These are phyloP conservation scores for Aspergillus homomorphus DNA, from an alignment of 495 filamentous ascomycete species.

Conservation along the genomic window DNA sequence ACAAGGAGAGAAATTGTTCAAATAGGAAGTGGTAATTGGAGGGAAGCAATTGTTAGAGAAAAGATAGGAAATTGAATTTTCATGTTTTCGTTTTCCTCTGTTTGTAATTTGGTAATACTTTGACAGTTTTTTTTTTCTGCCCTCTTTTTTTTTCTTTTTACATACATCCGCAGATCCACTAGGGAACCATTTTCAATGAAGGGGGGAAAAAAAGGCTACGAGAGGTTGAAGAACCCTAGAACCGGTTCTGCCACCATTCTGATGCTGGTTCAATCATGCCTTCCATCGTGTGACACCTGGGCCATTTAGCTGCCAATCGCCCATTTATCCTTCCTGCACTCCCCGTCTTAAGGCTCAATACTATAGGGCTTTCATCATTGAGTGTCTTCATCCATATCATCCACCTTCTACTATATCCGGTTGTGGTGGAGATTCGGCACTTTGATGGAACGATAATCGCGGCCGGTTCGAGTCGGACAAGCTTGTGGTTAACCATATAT, in stretches of 20 bases:
- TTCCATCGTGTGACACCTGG: neutral
- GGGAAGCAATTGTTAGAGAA: conserved; percentile 13
- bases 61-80: conserved; percentile 20
- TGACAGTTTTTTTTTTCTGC: conserved; percentile 22
- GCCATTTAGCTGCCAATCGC: neutral
- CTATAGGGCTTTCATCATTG: neutral
- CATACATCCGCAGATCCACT: conserved; percentile 32
- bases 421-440: neutral
- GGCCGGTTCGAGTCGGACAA: neutral
- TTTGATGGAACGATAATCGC: neutral
- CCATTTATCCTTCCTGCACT: neutral
- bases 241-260: conserved; percentile 1
- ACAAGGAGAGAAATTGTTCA: neutral
- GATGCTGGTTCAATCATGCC: neutral
- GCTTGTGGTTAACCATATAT: neutral
- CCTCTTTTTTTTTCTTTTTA: conserved; percentile 16
- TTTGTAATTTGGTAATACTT: conserved; percentile 35
- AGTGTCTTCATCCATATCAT: neutral
- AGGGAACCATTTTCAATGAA: neutral
- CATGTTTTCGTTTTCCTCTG: conserved; percentile 46
- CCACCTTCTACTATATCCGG: neutral
- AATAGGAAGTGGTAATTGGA: neutral
- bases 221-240: conserved; percentile 1
- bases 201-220: neutral
- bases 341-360: too few species aligned